These are phyloP conservation scores for Cladosporium sp. DNA, from an alignment of 2,329 filamentous ascomycete species.

Conservation along the genomic window DNA sequence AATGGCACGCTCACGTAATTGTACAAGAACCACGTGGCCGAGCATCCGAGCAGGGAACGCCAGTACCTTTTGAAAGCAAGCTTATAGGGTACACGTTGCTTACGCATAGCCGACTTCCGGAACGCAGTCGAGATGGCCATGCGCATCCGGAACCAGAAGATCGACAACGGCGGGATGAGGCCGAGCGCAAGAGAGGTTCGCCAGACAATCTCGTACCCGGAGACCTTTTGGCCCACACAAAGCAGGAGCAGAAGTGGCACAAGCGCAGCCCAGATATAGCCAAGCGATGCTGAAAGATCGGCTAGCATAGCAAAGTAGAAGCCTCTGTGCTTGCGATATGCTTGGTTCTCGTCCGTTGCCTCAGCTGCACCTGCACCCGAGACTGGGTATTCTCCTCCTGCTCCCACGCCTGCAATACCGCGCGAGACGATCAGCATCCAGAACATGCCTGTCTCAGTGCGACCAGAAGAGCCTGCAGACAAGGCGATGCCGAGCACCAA, in stretches of 20 bases:
- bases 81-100: constrained; percentile 44
- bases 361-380: constrained; percentile 48
- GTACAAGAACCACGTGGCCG: constrained; percentile 72
- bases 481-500: constrained; percentile 32
- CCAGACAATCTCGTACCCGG: constrained; percentile 58
- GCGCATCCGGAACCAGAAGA: constrained; percentile 66
- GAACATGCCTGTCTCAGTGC: constrained; percentile 30
- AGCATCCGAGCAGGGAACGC: constrained; percentile 63
- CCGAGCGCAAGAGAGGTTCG: constrained; percentile 74
- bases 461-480: constrained; percentile 27
- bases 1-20: constrained; percentile 78
- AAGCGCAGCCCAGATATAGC: constrained; percentile 75
- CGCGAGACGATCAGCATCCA: constrained; percentile 44
- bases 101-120: constrained; percentile 61
- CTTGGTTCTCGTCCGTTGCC: constrained; percentile 47
- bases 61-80: constrained; percentile 64
- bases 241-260: constrained; percentile 54
- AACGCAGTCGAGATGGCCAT: constrained; percentile 75
- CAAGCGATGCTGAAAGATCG: constrained; percentile 60
- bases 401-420: constrained; percentile 43
- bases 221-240: constrained; percentile 43
- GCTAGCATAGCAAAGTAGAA: constrained; percentile 21
- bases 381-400: constrained; percentile 51
- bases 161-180: constrained; percentile 58
- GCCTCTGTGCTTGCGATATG: constrained; percentile 18